phyloP scores from a whole-genome alignment of 352 stramenopile species.

The Phytopythium mirpurense region DNA sequence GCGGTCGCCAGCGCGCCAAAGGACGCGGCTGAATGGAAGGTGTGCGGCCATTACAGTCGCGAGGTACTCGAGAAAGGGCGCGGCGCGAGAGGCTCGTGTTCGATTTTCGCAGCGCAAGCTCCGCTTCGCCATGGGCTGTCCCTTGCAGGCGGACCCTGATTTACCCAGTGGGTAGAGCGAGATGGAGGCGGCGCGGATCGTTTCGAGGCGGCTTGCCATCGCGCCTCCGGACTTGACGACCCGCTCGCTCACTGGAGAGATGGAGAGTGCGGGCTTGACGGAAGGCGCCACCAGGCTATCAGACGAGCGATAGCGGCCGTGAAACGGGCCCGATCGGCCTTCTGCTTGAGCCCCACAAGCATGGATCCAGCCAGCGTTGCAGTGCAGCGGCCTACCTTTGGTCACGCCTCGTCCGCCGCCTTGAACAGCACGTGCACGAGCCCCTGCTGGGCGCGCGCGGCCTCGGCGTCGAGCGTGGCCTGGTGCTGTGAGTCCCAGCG shows the following conservation, averaged over 20 bases:
- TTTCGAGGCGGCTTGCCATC: not conserved
- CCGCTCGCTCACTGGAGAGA: too few relatives aligned
- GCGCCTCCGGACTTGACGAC: not conserved
- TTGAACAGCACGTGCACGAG: conserved; percentile 61
- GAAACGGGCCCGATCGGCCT: not conserved
- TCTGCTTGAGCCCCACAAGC: not conserved
- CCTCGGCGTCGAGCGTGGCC: conserved; percentile 42
- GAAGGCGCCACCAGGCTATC: not conserved
- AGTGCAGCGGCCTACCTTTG: too few relatives aligned
- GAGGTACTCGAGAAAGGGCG: not conserved
- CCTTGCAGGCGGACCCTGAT: too few relatives aligned
- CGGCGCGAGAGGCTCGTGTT: not conserved
- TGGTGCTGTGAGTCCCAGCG: conserved; percentile 78
- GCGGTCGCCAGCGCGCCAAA: not conserved
- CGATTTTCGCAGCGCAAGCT: conserved; percentile 3
- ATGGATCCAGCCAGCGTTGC: not conserved
- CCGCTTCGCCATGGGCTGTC: too few relatives aligned
- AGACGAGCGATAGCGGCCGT: too few relatives aligned
- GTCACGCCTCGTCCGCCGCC: not conserved
- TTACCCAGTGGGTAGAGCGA: too few relatives aligned
- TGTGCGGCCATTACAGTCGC: not conserved
- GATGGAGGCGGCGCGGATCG: not conserved
- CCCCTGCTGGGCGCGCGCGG: conserved; percentile 43
- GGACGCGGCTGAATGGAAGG: not conserved
- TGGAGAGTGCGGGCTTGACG: not conserved